Evolutionary conservation across 345 rosid genomes (phyloP), one percentile per base, ranked within the genome.

Genomic region (Syzygium oleosum): DNA sequence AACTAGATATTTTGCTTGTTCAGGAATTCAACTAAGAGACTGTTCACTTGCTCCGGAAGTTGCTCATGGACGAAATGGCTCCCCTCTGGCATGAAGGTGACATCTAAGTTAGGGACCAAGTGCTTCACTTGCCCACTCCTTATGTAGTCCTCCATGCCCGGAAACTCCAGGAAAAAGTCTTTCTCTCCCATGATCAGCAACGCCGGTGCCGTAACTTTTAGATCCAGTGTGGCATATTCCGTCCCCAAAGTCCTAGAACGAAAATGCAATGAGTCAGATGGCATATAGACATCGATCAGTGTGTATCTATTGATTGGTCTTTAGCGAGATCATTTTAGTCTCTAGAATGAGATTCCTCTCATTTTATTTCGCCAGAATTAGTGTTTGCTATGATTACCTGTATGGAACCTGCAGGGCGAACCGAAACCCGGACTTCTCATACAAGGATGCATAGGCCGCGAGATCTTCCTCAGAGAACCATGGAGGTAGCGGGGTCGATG

Each of bases 391-490:
- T 12, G 21, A 31, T 85, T 88, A 91, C 95, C 93, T 92, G 83
- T 91, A 93, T 11, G 94, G 94, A 85, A 92, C 91, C 88, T 85
- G 91, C 58, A 93, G 43, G 13, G 96, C 88, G 65, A 87, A 84
- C 10, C 87, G 73, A 49, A 93, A 94, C 51, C 94, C 95, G 3
- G 93, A 93, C 9, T 92, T 94, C 84, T 88, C 90, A 27, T 93
- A 93, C 78, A 91, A 63, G 38, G 88, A 80, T 31, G 94, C 93
- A 86, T 93, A 94, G 31, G 51, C 91, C 43, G 86, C 87, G 7
- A 94, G 91, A 84, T 94, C 96, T 43, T 94, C 92, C 87, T 93
- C 91, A 1, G 88, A 84, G 87, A 93, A 91, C 93, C 93, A 92
- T 1, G 91, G 88, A 12, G 93, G 96, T 19, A 93, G 87, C 25